Percentiles rank a stretch among this genome's conserved stretches.
These are phyloP conservation scores for Wakefieldia striispora DNA, from an alignment of 768 basidiomycete genomes.

Conservation along the genomic window DNA sequence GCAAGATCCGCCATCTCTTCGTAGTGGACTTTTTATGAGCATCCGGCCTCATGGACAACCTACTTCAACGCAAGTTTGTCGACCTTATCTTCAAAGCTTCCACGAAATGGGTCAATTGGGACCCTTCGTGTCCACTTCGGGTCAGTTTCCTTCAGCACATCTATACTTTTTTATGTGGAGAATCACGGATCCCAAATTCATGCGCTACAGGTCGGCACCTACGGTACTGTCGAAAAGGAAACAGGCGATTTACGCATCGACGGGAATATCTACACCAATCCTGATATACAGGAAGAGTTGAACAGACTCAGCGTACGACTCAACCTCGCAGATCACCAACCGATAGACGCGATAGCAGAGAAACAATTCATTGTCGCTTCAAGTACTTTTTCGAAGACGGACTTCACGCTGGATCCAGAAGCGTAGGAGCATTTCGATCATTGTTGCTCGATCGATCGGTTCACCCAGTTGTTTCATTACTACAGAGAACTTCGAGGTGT, in stretches of 20 bases:
- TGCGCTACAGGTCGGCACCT: conserved; percentile 34
- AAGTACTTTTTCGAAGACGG: not conserved
- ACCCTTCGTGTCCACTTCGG: conserved; percentile 27
- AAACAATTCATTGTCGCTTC: conserved; percentile 25
- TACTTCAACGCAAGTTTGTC: conserved; percentile 26
- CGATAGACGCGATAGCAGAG: conserved; percentile 18
- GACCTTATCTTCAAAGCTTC: conserved; percentile 32
- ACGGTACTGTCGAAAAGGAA: conserved; percentile 31
- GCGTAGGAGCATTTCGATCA: no score
- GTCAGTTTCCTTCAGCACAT: conserved; percentile 14
- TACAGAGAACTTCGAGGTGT: conserved; percentile 18
- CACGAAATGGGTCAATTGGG: conserved; percentile 39
- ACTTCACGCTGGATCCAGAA: no score
- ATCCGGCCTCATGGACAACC: no score
- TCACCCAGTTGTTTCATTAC: no score
- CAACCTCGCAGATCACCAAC: conserved; percentile 15
- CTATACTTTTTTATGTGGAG: no score
- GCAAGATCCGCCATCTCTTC: no score
- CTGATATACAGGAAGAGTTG: conserved; percentile 16
- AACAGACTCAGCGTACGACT: conserved; percentile 8
- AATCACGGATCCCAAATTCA: not conserved
- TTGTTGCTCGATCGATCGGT: no score
- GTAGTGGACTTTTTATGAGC: no score
- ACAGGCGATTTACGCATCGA: conserved; percentile 32
- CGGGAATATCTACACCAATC: conserved; percentile 33